Evolutionary conservation across 345 rosid genomes (phyloP).

Genomic region (Alliaria petiolata): DNA sequence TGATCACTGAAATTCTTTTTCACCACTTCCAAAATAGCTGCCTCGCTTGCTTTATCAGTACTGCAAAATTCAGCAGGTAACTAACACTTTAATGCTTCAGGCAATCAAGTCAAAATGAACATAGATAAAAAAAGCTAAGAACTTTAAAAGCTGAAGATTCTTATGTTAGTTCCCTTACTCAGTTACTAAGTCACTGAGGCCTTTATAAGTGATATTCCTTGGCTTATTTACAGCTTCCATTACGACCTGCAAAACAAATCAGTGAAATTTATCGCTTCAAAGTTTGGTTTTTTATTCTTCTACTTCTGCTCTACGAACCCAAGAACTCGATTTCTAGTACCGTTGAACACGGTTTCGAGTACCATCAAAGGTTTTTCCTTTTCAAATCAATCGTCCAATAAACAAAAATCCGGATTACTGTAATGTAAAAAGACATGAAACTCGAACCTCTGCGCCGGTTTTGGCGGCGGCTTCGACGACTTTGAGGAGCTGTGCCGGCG

Average conservation of each 20-base stretch:
- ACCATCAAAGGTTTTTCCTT: neutral
- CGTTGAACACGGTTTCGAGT: neutral
- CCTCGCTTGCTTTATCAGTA: conserved; percentile 89
- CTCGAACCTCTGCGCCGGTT: conserved; percentile 77
- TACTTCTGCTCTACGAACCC: neutral
- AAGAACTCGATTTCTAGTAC: conserved; percentile 4
- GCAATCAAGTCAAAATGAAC: neutral
- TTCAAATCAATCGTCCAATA: neutral
- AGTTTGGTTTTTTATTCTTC: neutral
- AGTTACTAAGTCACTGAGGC: conserved; percentile 82
- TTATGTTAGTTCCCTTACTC: conserved; percentile 52
- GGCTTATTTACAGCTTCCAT: conserved; percentile 95
- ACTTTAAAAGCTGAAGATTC: neutral
- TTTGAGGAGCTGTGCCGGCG: conserved; percentile 55
- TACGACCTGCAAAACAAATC: conserved; percentile 51
- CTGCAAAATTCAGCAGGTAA: conserved; percentile 46
- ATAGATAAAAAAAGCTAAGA: too few relatives aligned
- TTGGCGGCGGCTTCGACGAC: conserved; percentile 83
- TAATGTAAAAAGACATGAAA: neutral
- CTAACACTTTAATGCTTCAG: conserved; percentile 9
- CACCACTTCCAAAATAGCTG: conserved; percentile 80
- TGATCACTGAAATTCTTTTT: conserved; percentile 72
- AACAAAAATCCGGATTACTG: neutral
- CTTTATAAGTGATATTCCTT: conserved; percentile 73
- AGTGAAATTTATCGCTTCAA: neutral